These are phyloP conservation scores for Neurospora sp. DNA, from an alignment of 495 filamentous ascomycete species.

Conservation along the genomic window DNA sequence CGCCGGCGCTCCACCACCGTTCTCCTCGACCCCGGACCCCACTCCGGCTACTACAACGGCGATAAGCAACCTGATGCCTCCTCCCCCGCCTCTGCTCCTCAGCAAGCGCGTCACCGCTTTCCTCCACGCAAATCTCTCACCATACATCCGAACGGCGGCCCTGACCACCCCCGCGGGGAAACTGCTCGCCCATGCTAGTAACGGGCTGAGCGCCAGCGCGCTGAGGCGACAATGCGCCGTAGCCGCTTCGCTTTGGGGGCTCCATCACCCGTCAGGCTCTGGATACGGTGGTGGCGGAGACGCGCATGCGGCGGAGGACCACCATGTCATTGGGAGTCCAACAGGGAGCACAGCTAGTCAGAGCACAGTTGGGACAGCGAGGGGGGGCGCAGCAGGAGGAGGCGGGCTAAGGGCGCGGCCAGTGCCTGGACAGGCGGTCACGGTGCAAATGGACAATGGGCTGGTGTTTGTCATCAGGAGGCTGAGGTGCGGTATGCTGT, in stretches of 20 bases:
- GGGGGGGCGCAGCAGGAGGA: neutral
- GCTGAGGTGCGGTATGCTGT: constrained; percentile 40
- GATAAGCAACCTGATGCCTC: constrained; percentile 8
- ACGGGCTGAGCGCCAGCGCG: constrained; percentile 24
- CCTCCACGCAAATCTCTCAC: constrained; percentile 36
- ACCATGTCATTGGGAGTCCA: neutral
- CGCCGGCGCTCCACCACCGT: neutral
- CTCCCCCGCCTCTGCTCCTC: constrained; percentile 36
- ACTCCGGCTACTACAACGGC: constrained; percentile 5
- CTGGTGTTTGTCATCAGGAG: constrained; percentile 37
- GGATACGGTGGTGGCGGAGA: neutral
- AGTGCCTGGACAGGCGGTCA: constrained; percentile 20
- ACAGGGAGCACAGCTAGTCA: neutral
- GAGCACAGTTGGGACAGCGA: neutral
- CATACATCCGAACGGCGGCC: constrained; percentile 30
- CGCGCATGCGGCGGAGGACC: neutral
- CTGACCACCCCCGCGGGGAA: constrained; percentile 38
- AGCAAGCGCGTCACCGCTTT: constrained; percentile 38
- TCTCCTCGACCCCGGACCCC: neutral
- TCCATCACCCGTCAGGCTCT: constrained; percentile 16
- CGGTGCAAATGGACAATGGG: constrained; percentile 36
- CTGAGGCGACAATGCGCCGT: constrained; percentile 40
- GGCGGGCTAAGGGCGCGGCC: neutral
- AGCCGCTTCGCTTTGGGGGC: constrained; percentile 36
- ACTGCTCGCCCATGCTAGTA: constrained; percentile 38